Evolutionary conservation across 768 basidiomycete species (phyloP).

Genomic region (Boletus subparvulus): DNA sequence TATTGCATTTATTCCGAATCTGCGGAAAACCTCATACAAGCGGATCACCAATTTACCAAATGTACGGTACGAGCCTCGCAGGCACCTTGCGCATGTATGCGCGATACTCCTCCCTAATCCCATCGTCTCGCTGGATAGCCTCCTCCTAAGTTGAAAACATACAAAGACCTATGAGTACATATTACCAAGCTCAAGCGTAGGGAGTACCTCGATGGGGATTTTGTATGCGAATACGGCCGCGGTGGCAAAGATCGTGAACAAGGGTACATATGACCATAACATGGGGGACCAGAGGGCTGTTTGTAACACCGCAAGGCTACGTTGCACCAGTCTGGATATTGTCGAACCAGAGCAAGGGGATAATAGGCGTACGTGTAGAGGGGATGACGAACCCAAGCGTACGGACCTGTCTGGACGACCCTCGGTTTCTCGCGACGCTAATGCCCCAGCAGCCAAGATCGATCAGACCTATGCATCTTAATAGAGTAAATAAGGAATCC

Average conservation of each 20-base stretch:
- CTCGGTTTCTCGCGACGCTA: conserved; percentile 11
- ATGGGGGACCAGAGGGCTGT: background rate
- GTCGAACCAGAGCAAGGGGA: no score
- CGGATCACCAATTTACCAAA: background rate
- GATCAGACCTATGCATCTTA: no score
- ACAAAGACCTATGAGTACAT: background rate
- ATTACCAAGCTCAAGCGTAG: no score
- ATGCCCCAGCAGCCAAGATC: no score
- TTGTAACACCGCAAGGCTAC: background rate
- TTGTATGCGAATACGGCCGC: background rate
- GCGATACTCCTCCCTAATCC: conserved; percentile 6
- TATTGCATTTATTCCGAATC: no score
- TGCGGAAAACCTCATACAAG: background rate
- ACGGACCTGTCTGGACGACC: conserved; percentile 14
- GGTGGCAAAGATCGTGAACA: background rate
- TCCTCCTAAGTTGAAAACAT: no score
- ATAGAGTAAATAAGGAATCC: no score
- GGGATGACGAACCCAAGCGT: conserved; percentile 1
- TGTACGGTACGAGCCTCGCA: conserved; percentile 5
- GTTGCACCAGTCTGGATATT: background rate
- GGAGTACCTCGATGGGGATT: conserved; percentile 6
- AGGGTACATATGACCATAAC: conserved; percentile 12
- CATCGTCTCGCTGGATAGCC: conserved; percentile 4
- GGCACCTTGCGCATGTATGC: conserved; percentile 14
- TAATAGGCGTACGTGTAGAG: background rate